A percentile compares a stretch with the other conserved stretches of the same genome.
Conservation (phyloP, 306 rosid species). For the Citrullus amarus region DNA sequence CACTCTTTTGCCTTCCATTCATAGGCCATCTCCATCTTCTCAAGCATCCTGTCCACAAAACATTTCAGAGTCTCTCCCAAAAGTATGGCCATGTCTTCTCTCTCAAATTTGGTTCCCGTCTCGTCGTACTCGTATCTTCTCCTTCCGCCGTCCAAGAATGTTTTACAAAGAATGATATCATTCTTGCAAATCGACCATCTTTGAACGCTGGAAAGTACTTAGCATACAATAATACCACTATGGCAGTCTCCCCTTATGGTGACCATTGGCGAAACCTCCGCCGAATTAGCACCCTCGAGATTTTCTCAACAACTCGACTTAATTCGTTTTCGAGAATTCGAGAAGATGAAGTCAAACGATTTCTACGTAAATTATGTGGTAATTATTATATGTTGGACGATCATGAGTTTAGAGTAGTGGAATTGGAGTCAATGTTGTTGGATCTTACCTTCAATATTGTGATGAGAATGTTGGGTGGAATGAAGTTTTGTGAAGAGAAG, state of each 20-base stretch:
- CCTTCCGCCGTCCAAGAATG: not conserved
- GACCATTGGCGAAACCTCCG: not conserved
- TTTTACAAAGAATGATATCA: not conserved
- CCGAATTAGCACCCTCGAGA: not conserved
- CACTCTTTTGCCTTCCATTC: not conserved
- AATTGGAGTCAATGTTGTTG: not conserved
- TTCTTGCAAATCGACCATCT: not conserved
- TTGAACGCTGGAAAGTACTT: not conserved
- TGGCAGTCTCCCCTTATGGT: not conserved
- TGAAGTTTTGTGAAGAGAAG: not conserved
- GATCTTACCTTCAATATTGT: not conserved
- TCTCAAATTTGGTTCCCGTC: not conserved
- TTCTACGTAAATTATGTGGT: not conserved
- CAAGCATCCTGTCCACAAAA: not conserved
- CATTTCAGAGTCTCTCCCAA: not conserved
- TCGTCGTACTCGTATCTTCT: not conserved
- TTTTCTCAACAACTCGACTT: not conserved
- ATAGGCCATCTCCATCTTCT: not conserved
- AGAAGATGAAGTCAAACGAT: not conserved
- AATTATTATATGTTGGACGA: not conserved
- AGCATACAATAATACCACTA: not conserved
- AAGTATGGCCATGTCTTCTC: not conserved
- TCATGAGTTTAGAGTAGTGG: not conserved
- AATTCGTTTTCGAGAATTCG: not conserved
- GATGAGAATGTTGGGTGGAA: not conserved